Percentiles rank a stretch among this genome's conserved stretches.
Conservation (phyloP, 1,139 yeast species). For the Pichia sp. region DNA sequence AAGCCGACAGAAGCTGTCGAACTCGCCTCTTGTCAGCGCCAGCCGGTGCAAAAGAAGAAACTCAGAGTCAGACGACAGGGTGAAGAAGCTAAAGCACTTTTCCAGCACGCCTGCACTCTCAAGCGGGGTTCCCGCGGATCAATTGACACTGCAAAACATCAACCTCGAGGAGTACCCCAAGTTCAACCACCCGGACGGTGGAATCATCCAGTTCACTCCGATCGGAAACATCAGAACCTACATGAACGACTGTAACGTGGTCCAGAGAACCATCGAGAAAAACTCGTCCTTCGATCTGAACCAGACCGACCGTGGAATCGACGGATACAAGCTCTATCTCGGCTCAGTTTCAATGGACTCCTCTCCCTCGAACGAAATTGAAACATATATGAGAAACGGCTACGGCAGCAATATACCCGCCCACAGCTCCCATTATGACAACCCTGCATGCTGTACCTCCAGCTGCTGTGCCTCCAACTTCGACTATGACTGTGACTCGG, state of each 20-base stretch:
- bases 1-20: constrained; percentile 15
- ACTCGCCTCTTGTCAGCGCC: constrained; percentile 1
- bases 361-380: constrained; percentile 38
- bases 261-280: constrained; percentile 29
- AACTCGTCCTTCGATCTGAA: constrained; percentile 32
- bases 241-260: constrained; percentile 28
- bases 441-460: constrained; percentile 14
- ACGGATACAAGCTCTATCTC: constrained; percentile 32
- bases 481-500: constrained; percentile 27
- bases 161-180: constrained; percentile 51
- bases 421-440: constrained; percentile 19
- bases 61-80: constrained; percentile 28
- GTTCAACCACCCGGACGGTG: constrained; percentile 62
- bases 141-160: constrained; percentile 27
- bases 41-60: constrained; percentile 30
- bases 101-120: not conserved
- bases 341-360: constrained; percentile 22
- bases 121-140: constrained; percentile 8
- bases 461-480: constrained; percentile 17
- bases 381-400: constrained; percentile 39
- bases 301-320: constrained; percentile 32
- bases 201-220: constrained; percentile 59
- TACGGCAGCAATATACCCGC: constrained; percentile 21
- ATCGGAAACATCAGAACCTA: constrained; percentile 46
- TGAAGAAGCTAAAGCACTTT: constrained; percentile 29